phyloP scores from a whole-genome alignment of 345 rosid genomes.

The Camelina sativa region DNA sequence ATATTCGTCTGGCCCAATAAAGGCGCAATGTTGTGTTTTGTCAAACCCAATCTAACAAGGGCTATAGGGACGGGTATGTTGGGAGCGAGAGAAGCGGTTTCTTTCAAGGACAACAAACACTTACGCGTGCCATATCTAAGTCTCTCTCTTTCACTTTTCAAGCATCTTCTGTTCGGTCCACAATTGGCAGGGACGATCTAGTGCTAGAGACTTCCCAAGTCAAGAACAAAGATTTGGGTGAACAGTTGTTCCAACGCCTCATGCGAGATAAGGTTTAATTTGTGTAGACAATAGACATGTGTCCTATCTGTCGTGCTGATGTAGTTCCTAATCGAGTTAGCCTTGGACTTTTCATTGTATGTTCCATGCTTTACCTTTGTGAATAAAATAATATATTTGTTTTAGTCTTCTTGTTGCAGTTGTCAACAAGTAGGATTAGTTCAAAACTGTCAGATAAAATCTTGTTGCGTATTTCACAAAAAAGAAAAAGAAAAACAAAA shows the following conservation, averaged over 20 bases:
- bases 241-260: slow-evolving; percentile 35
- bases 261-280: slow-evolving; percentile 21
- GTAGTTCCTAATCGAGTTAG: slow-evolving; percentile 30
- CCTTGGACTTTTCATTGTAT: background rate
- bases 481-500: too few species aligned
- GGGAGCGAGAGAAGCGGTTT: slow-evolving; percentile 10
- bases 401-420: background rate
- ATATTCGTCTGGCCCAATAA: too few species aligned
- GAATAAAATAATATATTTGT: background rate
- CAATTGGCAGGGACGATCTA: background rate
- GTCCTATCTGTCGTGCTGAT: slow-evolving; percentile 79
- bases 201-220: slow-evolving; percentile 11
- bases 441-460: slow-evolving; percentile 18
- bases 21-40: too few species aligned
- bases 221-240: slow-evolving; percentile 26
- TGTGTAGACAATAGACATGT: slow-evolving; percentile 55
- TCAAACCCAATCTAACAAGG: too few species aligned
- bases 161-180: slow-evolving; percentile 22
- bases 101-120: background rate
- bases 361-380: background rate
- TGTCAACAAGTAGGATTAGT: background rate
- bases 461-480: slow-evolving; percentile 31
- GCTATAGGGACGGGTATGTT: slow-evolving; percentile 46
- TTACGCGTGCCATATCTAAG: slow-evolving; percentile 16
- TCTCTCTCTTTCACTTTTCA: slow-evolving; percentile 29